These are phyloP conservation scores for Candida wancherniae DNA, from an alignment of 805 yeast species.

Conservation along the genomic window DNA sequence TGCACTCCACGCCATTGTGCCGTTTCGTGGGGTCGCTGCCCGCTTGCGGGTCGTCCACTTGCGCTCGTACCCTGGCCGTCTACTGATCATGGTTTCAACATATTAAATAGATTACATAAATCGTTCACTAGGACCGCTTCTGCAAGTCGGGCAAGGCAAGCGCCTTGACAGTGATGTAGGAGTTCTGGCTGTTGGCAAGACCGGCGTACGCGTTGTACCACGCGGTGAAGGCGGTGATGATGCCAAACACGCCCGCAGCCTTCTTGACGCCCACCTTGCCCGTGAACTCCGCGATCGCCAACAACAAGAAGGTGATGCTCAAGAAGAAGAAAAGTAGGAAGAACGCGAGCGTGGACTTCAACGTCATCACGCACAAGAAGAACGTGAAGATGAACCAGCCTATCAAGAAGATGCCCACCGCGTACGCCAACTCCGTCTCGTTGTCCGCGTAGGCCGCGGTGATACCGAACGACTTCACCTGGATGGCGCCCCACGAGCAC, in stretches of 20 bases:
- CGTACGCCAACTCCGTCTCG: constrained; percentile 25
- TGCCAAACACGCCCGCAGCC: constrained; percentile 41
- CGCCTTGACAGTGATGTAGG: constrained; percentile 50
- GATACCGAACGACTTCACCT: constrained; percentile 35
- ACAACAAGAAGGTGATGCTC: constrained; percentile 36
- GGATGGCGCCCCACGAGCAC: constrained; percentile 68
- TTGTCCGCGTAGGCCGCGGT: constrained; percentile 27
- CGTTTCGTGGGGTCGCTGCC: too few relatives aligned
- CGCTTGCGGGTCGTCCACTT: too few relatives aligned
- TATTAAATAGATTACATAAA: too few relatives aligned
- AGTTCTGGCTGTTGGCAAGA: constrained; percentile 54
- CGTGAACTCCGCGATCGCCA: constrained; percentile 35
- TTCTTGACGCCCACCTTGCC: constrained; percentile 28
- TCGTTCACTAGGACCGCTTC: too few relatives aligned
- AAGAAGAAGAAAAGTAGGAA: constrained; percentile 38
- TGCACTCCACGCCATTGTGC: too few relatives aligned
- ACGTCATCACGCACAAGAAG: constrained; percentile 36
- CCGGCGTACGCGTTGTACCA: constrained; percentile 47
- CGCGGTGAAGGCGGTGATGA: constrained; percentile 38
- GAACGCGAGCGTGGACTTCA: constrained; percentile 42
- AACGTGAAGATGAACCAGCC: constrained; percentile 45
- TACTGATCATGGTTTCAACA: too few relatives aligned
- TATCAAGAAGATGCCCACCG: constrained; percentile 35
- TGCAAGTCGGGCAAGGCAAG: constrained; percentile 47
- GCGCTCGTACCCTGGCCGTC: too few relatives aligned